Percentiles rank a stretch among this genome's conserved stretches.
phyloP scores from a whole-genome alignment of 2,329 filamentous ascomycete genomes.

The Arthrobotrys conoides region DNA sequence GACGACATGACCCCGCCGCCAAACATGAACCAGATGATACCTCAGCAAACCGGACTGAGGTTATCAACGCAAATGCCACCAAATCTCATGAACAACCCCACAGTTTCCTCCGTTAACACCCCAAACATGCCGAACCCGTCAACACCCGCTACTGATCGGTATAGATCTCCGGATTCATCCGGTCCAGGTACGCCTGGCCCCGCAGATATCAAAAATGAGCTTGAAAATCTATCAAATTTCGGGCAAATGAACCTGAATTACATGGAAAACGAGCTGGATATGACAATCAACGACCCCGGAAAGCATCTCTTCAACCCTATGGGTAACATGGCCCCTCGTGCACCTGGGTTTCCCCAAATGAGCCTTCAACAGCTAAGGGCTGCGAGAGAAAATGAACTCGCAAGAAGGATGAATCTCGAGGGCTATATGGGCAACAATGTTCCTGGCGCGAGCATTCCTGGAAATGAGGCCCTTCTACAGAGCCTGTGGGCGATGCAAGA shows the following conservation, averaged over 20 bases:
- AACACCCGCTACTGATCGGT: slow-evolving; percentile 67
- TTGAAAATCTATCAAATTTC: slow-evolving; percentile 74
- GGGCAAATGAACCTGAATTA: slow-evolving; percentile 72
- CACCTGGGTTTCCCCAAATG: slow-evolving; percentile 69
- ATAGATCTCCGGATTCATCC: slow-evolving; percentile 75
- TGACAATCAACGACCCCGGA: slow-evolving; percentile 67
- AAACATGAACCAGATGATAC: slow-evolving; percentile 71
- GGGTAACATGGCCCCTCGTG: slow-evolving; percentile 51
- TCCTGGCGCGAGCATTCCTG: slow-evolving; percentile 56
- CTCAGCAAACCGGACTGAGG: slow-evolving; percentile 73
- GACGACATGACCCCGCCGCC: slow-evolving; percentile 66
- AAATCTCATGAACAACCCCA: slow-evolving; percentile 71
- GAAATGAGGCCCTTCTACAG: slow-evolving; percentile 66
- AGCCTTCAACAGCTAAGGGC: slow-evolving; percentile 75
- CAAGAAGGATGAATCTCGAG: slow-evolving; percentile 66
- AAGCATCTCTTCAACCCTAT: slow-evolving; percentile 64
- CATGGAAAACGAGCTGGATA: slow-evolving; percentile 72
- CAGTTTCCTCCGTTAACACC: slow-evolving; percentile 91
- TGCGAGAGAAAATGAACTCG: slow-evolving; percentile 59
- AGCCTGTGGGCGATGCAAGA: slow-evolving; percentile 77
- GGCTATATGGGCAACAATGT: slow-evolving; percentile 65
- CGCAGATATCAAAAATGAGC: slow-evolving; percentile 79
- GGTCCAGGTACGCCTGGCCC: slow-evolving; percentile 75
- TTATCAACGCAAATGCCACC: slow-evolving; percentile 71
- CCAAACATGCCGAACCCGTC: slow-evolving; percentile 80